Evolutionary conservation across 2,329 filamentous ascomycete genomes (phyloP).

Genomic region (Fusarium circinatum): DNA sequence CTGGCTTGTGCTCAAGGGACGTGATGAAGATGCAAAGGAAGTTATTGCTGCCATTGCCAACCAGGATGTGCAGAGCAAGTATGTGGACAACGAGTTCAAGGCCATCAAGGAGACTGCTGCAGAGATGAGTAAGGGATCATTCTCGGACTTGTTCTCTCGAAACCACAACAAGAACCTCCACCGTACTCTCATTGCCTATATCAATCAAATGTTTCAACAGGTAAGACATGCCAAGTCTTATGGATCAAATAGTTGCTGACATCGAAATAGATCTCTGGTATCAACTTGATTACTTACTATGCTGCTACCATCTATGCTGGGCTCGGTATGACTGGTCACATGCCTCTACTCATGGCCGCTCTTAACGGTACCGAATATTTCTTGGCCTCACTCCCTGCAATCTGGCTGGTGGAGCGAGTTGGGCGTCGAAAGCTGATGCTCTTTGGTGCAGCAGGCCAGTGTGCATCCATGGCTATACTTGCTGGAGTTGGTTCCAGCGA

Average conservation of each 20-base stretch:
- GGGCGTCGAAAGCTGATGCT: conserved; percentile 78
- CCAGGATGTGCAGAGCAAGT: conserved; percentile 64
- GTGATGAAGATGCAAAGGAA: conserved; percentile 57
- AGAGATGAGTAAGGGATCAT: conserved; percentile 72
- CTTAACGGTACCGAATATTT: conserved; percentile 61
- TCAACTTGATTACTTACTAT: conserved; percentile 72
- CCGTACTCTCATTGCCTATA: conserved; percentile 68
- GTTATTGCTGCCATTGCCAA: conserved; percentile 65
- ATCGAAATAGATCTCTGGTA: conserved; percentile 58
- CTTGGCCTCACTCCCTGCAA: conserved; percentile 70
- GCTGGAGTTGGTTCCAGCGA: conserved; percentile 63
- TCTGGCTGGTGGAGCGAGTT: conserved; percentile 72
- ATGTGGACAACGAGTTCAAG: conserved; percentile 66
- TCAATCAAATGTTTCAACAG: conserved; percentile 72
- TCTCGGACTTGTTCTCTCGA: conserved; percentile 66
- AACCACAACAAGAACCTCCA: conserved; percentile 67
- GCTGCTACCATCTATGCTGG: conserved; percentile 67
- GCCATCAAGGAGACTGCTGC: conserved; percentile 74
- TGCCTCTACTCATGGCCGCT: conserved; percentile 66
- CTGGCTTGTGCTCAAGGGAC: conserved; percentile 58
- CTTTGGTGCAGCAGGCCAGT: conserved; percentile 72
- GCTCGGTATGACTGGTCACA: conserved; percentile 62
- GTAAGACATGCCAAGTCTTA: background rate
- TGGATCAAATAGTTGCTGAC: background rate
- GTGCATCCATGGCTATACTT: conserved; percentile 71